Evolutionary conservation across 345 rosid species (phyloP).

Genomic region (Dipteronia sinensis): DNA sequence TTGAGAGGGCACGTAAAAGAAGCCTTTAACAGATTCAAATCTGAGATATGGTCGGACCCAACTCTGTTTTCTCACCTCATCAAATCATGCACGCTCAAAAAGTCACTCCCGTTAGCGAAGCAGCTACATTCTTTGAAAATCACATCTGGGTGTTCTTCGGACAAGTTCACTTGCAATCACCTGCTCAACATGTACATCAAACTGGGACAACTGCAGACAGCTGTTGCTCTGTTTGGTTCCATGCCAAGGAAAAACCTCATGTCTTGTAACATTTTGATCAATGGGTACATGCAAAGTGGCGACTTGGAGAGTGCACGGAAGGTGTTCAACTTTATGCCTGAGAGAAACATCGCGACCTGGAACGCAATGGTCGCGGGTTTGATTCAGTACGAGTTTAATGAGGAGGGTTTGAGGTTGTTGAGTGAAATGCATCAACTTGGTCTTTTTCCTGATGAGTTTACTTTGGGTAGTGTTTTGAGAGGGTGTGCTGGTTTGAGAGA

Average conservation of each 20-base stretch:
- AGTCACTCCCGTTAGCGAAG: slow-evolving; percentile 41
- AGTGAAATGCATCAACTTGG: slow-evolving; percentile 53
- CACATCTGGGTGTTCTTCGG: slow-evolving; percentile 62
- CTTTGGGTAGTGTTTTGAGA: slow-evolving; percentile 64
- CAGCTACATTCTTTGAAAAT: slow-evolving; percentile 71
- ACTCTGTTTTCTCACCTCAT: slow-evolving; percentile 56
- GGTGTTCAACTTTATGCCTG: slow-evolving; percentile 69
- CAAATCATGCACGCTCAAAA: slow-evolving; percentile 44
- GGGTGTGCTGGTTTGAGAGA: slow-evolving; percentile 64
- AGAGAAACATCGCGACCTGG: slow-evolving; percentile 65
- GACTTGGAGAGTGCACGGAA: slow-evolving; percentile 54
- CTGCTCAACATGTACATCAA: slow-evolving; percentile 75
- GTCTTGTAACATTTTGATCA: slow-evolving; percentile 78
- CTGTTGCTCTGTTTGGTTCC: slow-evolving; percentile 43
- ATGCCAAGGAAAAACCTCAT: slow-evolving; percentile 63
- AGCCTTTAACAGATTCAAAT: slow-evolving; percentile 50
- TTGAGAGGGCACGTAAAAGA: slow-evolving; percentile 55
- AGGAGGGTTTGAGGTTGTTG: slow-evolving; percentile 57
- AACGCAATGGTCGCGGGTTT: slow-evolving; percentile 64
- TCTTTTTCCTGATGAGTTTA: slow-evolving; percentile 58
- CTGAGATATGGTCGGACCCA: slow-evolving; percentile 62
- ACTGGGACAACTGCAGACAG: slow-evolving; percentile 47
- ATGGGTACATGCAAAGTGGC: slow-evolving; percentile 43
- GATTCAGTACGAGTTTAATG: slow-evolving; percentile 57
- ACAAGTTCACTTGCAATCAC: slow-evolving; percentile 72